phyloP scores from a whole-genome alignment of 2,329 filamentous ascomycete genomes.

The Stagonosporopsis tanaceti region DNA sequence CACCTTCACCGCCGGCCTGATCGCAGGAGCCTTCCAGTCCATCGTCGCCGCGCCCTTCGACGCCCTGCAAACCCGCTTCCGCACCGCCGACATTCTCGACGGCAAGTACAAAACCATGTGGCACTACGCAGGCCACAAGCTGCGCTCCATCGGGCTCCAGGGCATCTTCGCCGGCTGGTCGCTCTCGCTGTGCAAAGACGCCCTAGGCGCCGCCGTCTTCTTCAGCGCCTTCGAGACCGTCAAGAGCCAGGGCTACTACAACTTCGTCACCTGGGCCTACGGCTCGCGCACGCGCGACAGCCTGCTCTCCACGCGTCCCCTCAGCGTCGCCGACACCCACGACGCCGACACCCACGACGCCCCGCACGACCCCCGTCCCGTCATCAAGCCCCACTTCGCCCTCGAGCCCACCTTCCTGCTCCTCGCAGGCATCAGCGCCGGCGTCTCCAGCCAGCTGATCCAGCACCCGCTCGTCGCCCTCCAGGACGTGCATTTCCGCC shows the following conservation, averaged over 20 bases:
- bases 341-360: constrained; percentile 32
- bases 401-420: constrained; percentile 77
- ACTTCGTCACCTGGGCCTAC: constrained; percentile 75
- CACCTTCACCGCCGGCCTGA: constrained; percentile 74
- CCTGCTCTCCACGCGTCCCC: constrained; percentile 16
- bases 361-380: constrained; percentile 45
- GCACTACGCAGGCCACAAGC: constrained; percentile 71
- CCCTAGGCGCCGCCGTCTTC: constrained; percentile 73
- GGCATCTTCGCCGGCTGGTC: constrained; percentile 79
- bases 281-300: constrained; percentile 47
- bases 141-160: constrained; percentile 74
- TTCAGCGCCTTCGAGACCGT: constrained; percentile 79
- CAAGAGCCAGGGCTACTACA: constrained; percentile 77
- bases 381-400: constrained; percentile 77
- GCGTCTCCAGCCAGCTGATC: constrained; percentile 71
- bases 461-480: constrained; percentile 76
- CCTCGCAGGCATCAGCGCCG: constrained; percentile 72
- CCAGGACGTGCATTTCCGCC: constrained; percentile 76
- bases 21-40: constrained; percentile 74
- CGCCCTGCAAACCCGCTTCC: constrained; percentile 77
- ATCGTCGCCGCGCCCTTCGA: constrained; percentile 77
- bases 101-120: constrained; percentile 73
- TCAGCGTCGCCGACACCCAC: constrained; percentile 13
- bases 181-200: constrained; percentile 73
- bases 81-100: constrained; percentile 66